phyloP scores from a whole-genome alignment of 495 filamentous ascomycete genomes.

The Xylaria intraflava region DNA sequence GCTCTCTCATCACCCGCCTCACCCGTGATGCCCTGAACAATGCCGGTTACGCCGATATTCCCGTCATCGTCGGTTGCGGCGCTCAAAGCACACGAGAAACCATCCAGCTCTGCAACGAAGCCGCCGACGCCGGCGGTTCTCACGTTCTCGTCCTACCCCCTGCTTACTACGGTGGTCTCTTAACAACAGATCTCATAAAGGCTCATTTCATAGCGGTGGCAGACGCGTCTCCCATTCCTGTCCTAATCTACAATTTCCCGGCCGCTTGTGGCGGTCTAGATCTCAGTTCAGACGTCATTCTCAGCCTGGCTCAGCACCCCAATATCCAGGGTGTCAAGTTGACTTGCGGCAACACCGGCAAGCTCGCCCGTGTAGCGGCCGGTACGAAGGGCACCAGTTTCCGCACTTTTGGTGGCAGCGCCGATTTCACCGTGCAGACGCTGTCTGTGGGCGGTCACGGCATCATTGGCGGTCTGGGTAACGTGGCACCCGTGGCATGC shows the following conservation, averaged over 20 bases:
- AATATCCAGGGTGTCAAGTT: conserved; percentile 90
- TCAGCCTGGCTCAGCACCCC: conserved; percentile 64
- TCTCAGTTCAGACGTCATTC: conserved; percentile 73
- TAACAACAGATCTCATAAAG: conserved; percentile 60
- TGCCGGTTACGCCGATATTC: conserved; percentile 56
- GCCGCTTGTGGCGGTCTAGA: conserved; percentile 75
- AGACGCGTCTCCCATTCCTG: conserved; percentile 72
- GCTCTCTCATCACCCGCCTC: conserved; percentile 57
- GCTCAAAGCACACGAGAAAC: conserved; percentile 76
- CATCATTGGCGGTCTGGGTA: conserved; percentile 77
- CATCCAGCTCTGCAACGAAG: conserved; percentile 68
- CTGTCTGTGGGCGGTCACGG: conserved; percentile 79
- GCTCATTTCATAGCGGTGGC: conserved; percentile 75
- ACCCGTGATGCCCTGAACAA: conserved; percentile 64
- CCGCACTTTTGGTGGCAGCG: conserved; percentile 79
- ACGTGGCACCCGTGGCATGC: conserved; percentile 74
- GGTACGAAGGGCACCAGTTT: conserved; percentile 50
- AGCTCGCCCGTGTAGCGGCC: conserved; percentile 72
- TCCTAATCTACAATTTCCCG: conserved; percentile 93
- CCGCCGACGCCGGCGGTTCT: conserved; percentile 67
- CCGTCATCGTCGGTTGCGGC: conserved; percentile 77
- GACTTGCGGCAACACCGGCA: conserved; percentile 92
- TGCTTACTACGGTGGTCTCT: conserved; percentile 68
- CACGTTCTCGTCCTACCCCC: conserved; percentile 80
- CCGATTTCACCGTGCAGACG: conserved; percentile 83